Percentiles rank a stretch among this genome's conserved stretches.
These are phyloP conservation scores for Fabrea salina DNA, from an alignment of 169 alveolate genomes.

Conservation along the genomic window DNA sequence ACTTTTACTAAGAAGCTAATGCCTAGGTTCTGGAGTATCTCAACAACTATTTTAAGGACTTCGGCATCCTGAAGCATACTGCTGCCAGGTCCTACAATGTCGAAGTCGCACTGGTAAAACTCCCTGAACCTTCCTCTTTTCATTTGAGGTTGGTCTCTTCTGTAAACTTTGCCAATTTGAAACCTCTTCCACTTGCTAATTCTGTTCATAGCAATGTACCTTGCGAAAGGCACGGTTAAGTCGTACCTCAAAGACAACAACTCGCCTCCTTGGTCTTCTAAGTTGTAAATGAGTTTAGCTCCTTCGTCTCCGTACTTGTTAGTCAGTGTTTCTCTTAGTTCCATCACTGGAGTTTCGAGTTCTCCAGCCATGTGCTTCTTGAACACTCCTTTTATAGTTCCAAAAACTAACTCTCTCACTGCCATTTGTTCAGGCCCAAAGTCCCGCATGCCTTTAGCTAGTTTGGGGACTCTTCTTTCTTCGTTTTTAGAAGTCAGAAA, in stretches of 20 bases:
- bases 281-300: conserved; percentile 92
- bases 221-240: conserved; percentile 97
- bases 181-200: conserved; percentile 89
- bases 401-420: conserved; percentile 85
- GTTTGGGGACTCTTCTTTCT: conserved; percentile 79
- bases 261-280: conserved; percentile 98
- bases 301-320: conserved; percentile 96
- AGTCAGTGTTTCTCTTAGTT: conserved; percentile 91
- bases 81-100: conserved; percentile 91
- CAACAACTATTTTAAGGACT: conserved; percentile 86
- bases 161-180: conserved; percentile 96
- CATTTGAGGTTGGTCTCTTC: conserved; percentile 97
- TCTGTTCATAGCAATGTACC: conserved; percentile 89
- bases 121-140: conserved; percentile 95
- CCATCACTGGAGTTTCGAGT: conserved; percentile 98
- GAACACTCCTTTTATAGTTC: conserved; percentile 81
- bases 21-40: conserved; percentile 77
- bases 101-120: conserved; percentile 97
- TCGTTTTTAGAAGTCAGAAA: conserved; percentile 46
- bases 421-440: conserved; percentile 91
- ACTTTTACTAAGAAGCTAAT: conserved; percentile 84
- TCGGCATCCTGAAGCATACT: conserved; percentile 94
- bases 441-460: conserved; percentile 95
- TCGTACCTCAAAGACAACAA: conserved; percentile 94
- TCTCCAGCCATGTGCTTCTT: conserved; percentile 95